Base-by-base conservation (phyloP, 1,284 basidiomycete species). In the Pseudozyma tsukubaensis region DNA sequence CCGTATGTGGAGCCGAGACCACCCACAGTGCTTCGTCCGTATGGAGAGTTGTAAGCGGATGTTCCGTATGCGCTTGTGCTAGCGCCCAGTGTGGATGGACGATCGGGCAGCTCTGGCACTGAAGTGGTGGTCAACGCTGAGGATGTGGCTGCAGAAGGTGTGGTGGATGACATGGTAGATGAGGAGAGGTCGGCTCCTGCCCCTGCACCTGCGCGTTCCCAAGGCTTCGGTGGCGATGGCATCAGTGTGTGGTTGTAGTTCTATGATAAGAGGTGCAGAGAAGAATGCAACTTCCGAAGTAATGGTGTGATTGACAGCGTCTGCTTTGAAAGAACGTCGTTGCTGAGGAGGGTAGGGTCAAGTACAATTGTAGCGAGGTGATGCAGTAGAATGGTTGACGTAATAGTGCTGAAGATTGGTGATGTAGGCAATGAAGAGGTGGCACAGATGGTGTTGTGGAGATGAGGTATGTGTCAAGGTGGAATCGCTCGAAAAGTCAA, bases 211-310 rank as follows among this genome's bases (percentile, higher is more conserved):
- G 68, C 73, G 16, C 67, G 66, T 64, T 84, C 83, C 83, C 83
- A 84, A 21, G 83, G 83, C 57, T 84, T 84, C 11, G 82, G 83
- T 54, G 83, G 83, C 16, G 82, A 79, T 11, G 76, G 77, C 81
- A 83, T 73, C 32, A 36, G 9, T 14, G 18, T 1, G 11, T 2
- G n/a, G 6, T 44, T 24, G 10, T 36, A 44, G 29, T n/a, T 14
- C 8, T 29, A 11, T 16, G 37, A 29, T 47, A 44, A 35, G 49
- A 10, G 2, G 34, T 51, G 21, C 19, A 13, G 49, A 11, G n/a
- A 21, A 18, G 55, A 29, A 29, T 29, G 24, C 24, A 29, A 29
- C 24, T 29, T 29, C 24, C 24, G 24, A 29, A 29, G 24, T 29
- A 6, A 6, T 6, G 24, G 24, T 29, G 3, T 29, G 24, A 29